Conservation (phyloP, 441 rosid species). For the Erodium moschatum region DNA sequence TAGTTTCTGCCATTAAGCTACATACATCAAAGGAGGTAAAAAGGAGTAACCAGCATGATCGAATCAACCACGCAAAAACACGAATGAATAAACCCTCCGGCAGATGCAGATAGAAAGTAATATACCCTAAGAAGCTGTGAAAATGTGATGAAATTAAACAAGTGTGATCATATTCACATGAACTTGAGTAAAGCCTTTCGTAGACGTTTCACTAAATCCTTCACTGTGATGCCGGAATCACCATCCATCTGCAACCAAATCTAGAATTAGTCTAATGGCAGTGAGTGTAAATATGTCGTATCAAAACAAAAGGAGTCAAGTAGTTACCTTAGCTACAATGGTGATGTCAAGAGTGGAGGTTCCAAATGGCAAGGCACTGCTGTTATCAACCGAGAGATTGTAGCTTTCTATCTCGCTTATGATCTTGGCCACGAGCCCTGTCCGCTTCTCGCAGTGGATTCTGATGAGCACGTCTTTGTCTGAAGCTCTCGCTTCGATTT, state of each 20-base stretch:
- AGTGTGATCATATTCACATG: slow-evolving; percentile 10
- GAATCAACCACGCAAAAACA: not conserved
- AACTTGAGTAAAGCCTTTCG: slow-evolving; percentile 23
- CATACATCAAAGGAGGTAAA: not conserved
- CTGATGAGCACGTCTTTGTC: slow-evolving; percentile 58
- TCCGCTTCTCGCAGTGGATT: slow-evolving; percentile 55
- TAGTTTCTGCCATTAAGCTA: not conserved
- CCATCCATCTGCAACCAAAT: slow-evolving; percentile 44
- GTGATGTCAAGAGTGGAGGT: slow-evolving; percentile 57
- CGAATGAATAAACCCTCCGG: not conserved
- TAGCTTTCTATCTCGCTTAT: slow-evolving; percentile 43
- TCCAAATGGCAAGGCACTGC: slow-evolving; percentile 59
- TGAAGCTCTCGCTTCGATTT: slow-evolving; percentile 64
- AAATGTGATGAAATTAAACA: not conserved
- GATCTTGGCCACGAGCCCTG: slow-evolving; percentile 38
- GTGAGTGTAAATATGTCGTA: too few relatives aligned
- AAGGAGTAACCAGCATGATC: not conserved
- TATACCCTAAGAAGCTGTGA: not conserved
- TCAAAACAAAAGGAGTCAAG: slow-evolving; percentile 14
- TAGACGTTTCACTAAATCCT: slow-evolving; percentile 47
- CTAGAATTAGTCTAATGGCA: slow-evolving; percentile 37
- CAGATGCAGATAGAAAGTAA: not conserved
- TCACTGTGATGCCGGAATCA: slow-evolving; percentile 35
- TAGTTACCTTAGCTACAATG: slow-evolving; percentile 59
- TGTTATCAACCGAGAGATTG: slow-evolving; percentile 40